Base-by-base conservation (phyloP, 2,329 filamentous ascomycete genomes). In the Beauveria australis region DNA sequence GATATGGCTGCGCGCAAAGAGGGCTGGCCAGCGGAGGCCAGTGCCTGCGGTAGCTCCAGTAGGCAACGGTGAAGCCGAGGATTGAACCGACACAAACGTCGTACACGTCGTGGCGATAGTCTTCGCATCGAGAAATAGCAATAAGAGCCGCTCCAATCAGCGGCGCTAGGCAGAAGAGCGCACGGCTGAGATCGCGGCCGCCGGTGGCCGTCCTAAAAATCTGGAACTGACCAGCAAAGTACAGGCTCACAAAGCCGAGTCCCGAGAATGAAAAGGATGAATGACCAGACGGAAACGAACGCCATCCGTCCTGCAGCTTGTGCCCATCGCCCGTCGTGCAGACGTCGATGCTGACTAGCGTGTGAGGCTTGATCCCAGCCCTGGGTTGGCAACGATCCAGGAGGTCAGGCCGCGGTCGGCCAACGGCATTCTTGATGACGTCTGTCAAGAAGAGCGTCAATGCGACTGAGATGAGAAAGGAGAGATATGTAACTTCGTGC, bases 361-460 rank as follows among this genome's bases (percentile, higher is more conserved):
- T 72, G 65, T 81, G 69, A 6, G 69, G 70, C 46, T 79, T 76
- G 2, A 82, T 83, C 40, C 73, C 77, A 0, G 69, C 37, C 0
- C 68, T 75, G 1, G 94, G 92, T 65, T 89, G 87, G 75, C 94
- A 99, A 43, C 94, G 86, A n/a, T 88, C 86, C 28, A 86, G 70
- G 4, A 86, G 71, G 65, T 86, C 83, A 0, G 83, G 83, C 6
- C 83, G 76, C 18, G 92, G 91, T 12, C 91, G 78, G 9, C 91
- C 91, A 28, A 93, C 89, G 10, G 89, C 83, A 70, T 96, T 96
- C 75, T 99, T 99, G 70, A 97, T 81, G 30, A 93, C 77, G 71
- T 97, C 92, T 49, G 94, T 97, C 48, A 97, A 78, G 72, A 97
- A 89, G 6, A 85, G 83, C 0, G 91, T 88, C 54, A 96, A 80